Evolutionary conservation across 805 yeast genomes (phyloP), one percentile per base, ranked within the genome.

Genomic region (Starmerella stigmatis): DNA sequence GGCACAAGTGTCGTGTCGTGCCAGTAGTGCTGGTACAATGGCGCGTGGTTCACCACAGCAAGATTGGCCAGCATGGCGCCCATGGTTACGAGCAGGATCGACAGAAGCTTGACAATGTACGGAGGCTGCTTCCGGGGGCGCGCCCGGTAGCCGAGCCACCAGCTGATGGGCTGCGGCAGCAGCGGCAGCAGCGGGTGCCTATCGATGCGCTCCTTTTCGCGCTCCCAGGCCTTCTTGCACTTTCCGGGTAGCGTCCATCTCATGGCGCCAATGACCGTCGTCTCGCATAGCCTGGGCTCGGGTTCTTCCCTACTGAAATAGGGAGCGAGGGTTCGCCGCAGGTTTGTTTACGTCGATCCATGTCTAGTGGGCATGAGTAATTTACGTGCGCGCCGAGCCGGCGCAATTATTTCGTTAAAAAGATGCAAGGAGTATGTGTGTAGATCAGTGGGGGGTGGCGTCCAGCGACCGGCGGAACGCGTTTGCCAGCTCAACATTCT

Each of bases 1-100:
- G 67, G 68, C 13, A 63, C 50, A 4, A 63, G 27, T 5, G 40
- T 46, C 1, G 58, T 56, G 9, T 60, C 56, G 20, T 46, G 43
- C 48, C 55, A 53, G 27, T 46, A 43, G 26, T 46, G n/a, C n/a
- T 43, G 44, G 44, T 55, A 57, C 16, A 56, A 42, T 11, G 56
- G 45, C 9, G 57, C 57, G 40, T 57, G 57, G 31, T 45, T 47
- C 48, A 52, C 51, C 8, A 60, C 50, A 4, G 54, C 53, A 35
- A 51, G 43, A 12, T 55, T 52, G 12, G 53, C 48, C 11, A 57
- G 43, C 49, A 63, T 49, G 11, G 60, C 63, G 2, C 57, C 55
- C 47, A 60, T 59, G 1, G 64, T 59, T 16, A 43, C 39, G 1
- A 61, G 34, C 13, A 61, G 48, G 1, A 54, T 46, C 15, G 51